phyloP scores from a whole-genome alignment of 1,284 basidiomycete genomes.

The Vanrija sp. region DNA sequence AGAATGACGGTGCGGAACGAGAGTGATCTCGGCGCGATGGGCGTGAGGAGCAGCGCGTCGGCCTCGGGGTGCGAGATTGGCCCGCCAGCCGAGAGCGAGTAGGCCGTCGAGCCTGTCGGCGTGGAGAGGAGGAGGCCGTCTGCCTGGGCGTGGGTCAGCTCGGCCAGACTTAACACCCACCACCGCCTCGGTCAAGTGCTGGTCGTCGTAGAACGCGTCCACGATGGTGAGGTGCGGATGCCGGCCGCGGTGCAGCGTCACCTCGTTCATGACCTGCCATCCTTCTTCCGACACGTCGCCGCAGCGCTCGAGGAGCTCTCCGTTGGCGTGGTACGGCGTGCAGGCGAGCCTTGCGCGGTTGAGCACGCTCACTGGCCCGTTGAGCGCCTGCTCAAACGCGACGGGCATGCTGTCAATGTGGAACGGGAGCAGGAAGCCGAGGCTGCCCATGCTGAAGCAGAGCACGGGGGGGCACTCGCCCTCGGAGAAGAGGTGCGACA shows the following conservation, averaged over 20 bases:
- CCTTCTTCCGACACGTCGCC: conserved; percentile 51
- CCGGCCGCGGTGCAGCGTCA: conserved; percentile 84
- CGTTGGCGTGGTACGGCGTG: conserved; percentile 63
- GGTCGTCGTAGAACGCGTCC: conserved; percentile 90
- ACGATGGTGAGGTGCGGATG: conserved; percentile 91
- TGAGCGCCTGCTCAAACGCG: conserved; percentile 68
- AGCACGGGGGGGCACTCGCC: conserved; percentile 90
- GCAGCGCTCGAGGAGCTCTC: conserved; percentile 54
- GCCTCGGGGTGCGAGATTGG: conserved; percentile 94
- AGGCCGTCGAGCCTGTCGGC: conserved; percentile 94
- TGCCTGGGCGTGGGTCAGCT: conserved; percentile 56
- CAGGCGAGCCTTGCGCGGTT: conserved; percentile 83
- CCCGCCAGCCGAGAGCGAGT: conserved; percentile 91
- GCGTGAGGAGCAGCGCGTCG: conserved; percentile 83
- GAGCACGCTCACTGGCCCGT: conserved; percentile 56
- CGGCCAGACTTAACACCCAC: conserved; percentile 54
- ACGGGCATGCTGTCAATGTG: conserved; percentile 56
- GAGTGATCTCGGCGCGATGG: conserved; percentile 88
- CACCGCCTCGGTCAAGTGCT: conserved; percentile 91
- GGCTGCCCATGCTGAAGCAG: conserved; percentile 92
- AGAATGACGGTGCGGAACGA: conserved; percentile 90
- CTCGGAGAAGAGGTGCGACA: conserved; percentile 79
- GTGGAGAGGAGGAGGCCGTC: conserved; percentile 94
- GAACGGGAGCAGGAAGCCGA: conserved; percentile 91
- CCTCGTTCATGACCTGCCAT: conserved; percentile 97